phyloP scores from a whole-genome alignment of 495 filamentous ascomycete genomes.

The Ramalina peruviana region DNA sequence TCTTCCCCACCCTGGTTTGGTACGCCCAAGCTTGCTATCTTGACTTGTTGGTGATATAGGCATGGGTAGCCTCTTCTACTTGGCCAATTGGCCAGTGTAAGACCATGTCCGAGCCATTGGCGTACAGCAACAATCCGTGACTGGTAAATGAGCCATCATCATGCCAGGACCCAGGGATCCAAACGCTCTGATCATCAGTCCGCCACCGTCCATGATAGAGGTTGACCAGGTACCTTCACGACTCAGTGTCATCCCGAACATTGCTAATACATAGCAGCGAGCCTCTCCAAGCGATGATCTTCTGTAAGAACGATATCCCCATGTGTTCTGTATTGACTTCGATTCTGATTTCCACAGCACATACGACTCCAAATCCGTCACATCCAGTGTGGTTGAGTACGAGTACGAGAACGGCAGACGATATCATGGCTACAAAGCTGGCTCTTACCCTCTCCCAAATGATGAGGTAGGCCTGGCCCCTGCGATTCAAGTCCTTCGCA shows the following conservation, averaged over 20 bases:
- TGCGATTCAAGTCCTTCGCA: not conserved
- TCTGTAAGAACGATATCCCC: constrained; percentile 1
- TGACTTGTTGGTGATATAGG: too few species aligned
- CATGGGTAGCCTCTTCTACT: too few species aligned
- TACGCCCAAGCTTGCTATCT: too few species aligned
- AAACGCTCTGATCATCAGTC: constrained; percentile 5
- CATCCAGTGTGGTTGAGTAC: constrained; percentile 36
- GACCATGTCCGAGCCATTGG: too few species aligned
- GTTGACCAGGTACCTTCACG: constrained; percentile 9
- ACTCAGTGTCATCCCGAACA: not conserved
- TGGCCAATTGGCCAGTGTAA: too few species aligned
- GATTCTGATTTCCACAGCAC: not conserved
- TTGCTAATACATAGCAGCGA: constrained; percentile 8
- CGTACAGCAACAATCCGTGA: too few species aligned
- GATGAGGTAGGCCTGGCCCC: constrained; percentile 27
- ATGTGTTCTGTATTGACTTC: not conserved
- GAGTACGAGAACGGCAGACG: constrained; percentile 40
- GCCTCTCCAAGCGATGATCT: constrained; percentile 7
- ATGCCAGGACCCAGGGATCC: constrained; percentile 1
- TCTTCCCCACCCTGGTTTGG: too few species aligned
- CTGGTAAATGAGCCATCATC: not conserved
- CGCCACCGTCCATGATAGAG: constrained; percentile 13
- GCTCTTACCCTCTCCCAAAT: constrained; percentile 43
- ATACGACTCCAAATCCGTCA: constrained; percentile 24
- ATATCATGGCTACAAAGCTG: constrained; percentile 44